Evolutionary conservation across 139 green algal species (phyloP), one percentile per base, ranked within the genome.

Genomic region (Chlamydomonas asymmetrica): DNA sequence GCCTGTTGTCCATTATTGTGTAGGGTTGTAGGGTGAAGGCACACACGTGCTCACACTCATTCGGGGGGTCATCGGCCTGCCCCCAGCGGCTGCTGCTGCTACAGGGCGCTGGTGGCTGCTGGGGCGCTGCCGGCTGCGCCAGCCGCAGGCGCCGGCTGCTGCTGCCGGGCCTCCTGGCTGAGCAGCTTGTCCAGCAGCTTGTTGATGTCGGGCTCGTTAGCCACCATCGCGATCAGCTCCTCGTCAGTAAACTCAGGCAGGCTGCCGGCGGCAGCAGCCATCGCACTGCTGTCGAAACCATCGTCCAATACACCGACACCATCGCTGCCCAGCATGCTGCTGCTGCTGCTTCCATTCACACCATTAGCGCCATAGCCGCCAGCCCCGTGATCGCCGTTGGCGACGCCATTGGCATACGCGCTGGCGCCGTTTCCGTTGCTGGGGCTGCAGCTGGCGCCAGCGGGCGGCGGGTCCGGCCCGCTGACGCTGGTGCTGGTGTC

Each of bases 201-300:
- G 35, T 77, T 54, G 1, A 77, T 41, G 32, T 77, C 59, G 0
- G 71, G 71, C 23, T 77, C 71, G 40, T 43, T 70, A 18, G 68
- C 69, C 0, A 77, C 71, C 23, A 77, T 31, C 71, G 71, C 71
- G 65, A 77, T 77, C 37, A 77, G 71, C 71, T 77, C 71, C 41
- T 77, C 71, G 31, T 77, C 71, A 9, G 71, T 77, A 25, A 77
- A 34, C 22, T 59, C n/a, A n/a, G n/a, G n/a, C n/a, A n/a, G n/a
- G n/a, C n/a, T n/a, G n/a, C n/a, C n/a, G n/a, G 59, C 3, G 71
- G 68, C 59, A 77, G 57, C 25, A 32, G 18, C 59, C 40, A 25
- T 0, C 71, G 71, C 57, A 70, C 71, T 43, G 62, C 71, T 0
- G 71, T 43, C 10, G 71, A 59, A 40, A 77, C 43, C 34, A 31